Conservation (phyloP, 1,139 yeast genomes). For the Insectozyma bohioensis region DNA sequence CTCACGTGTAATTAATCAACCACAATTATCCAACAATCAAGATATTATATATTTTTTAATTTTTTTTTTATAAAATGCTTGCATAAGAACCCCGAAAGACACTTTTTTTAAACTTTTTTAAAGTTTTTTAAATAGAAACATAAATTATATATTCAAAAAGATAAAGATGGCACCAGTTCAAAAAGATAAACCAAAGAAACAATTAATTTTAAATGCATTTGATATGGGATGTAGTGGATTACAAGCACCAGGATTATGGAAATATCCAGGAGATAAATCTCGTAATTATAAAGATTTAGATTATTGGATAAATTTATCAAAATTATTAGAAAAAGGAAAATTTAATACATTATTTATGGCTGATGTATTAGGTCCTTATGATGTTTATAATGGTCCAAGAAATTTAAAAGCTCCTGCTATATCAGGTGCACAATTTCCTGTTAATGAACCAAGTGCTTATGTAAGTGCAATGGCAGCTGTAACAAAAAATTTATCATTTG, state of each 20-base stretch:
- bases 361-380: slow-evolving; percentile 47
- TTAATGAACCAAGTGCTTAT: slow-evolving; percentile 42
- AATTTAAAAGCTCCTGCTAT: slow-evolving; percentile 36
- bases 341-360: slow-evolving; percentile 47
- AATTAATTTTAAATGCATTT: slow-evolving; percentile 37
- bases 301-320: slow-evolving; percentile 47
- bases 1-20: too few species aligned
- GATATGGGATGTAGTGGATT: slow-evolving; percentile 41
- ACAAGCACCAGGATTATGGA: slow-evolving; percentile 44
- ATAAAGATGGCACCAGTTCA: slow-evolving; percentile 5
- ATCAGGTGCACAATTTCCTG: slow-evolving; percentile 45
- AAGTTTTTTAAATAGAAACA: too few species aligned
- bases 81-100: too few species aligned
- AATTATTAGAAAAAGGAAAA: slow-evolving; percentile 45
- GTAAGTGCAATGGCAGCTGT: slow-evolving; percentile 43
- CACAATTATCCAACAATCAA: too few species aligned
- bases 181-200: slow-evolving; percentile 14
- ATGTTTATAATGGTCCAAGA: slow-evolving; percentile 40
- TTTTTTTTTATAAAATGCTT: too few species aligned
- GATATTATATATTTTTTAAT: too few species aligned
- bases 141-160: too few species aligned
- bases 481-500: slow-evolving; percentile 39
- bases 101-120: too few species aligned
- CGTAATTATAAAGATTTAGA: slow-evolving; percentile 37
- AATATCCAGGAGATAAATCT: slow-evolving; percentile 40